Evolutionary conservation across 768 basidiomycete genomes (phyloP), one percentile per base, ranked within the genome.

Genomic region (Mycena floridula): DNA sequence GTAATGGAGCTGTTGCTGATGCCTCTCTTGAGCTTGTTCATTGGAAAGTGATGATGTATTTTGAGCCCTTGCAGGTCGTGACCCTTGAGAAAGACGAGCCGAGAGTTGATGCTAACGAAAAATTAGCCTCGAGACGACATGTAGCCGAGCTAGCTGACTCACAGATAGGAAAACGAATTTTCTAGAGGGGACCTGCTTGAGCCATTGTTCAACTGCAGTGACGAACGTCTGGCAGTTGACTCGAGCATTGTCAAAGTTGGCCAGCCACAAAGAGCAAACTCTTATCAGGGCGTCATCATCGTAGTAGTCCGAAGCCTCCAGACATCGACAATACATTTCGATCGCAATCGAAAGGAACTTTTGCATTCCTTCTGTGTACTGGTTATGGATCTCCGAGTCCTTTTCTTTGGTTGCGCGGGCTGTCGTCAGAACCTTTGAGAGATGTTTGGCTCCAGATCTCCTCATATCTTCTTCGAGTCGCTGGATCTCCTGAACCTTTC

Each of bases 181-280:
- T 48, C 79, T 74, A 0, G 93, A 89, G 1, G 93, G 88, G 28
- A 94, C 75, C 2, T 73, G 68, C 38, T 63, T 61, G 7, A 92
- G 59, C 2, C 80, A 74, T 1, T 46, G 51, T 64, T 74, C 74
- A 20, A 78, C 60, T 37, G 64, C 59, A 15, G 3, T 3, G 13
- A 35, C 15, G 7, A 35, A 35, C n/a, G n/a, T n/a, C n/a, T n/a
- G n/a, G n/a, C n/a, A n/a, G 32, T 35, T 7, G 7, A 18, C 32
- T 3, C 7, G 15, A 37, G 58, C 62, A 49, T 82, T 75, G 32
- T 85, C 78, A 50, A 92, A 87, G 55, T 92, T 89, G 1, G 85
- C 79, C 49, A 97, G 82, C 96, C 95, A 98, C 3, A 98, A 73
- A 2, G 94, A 93, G 51, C 81, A 84, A 23, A 99, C 70, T 9